A percentile compares a stretch with the other conserved stretches of the same genome.
Evolutionary conservation across 116 monocot genomes (phyloP).

Genomic region (Dioscorea cayenensis): DNA sequence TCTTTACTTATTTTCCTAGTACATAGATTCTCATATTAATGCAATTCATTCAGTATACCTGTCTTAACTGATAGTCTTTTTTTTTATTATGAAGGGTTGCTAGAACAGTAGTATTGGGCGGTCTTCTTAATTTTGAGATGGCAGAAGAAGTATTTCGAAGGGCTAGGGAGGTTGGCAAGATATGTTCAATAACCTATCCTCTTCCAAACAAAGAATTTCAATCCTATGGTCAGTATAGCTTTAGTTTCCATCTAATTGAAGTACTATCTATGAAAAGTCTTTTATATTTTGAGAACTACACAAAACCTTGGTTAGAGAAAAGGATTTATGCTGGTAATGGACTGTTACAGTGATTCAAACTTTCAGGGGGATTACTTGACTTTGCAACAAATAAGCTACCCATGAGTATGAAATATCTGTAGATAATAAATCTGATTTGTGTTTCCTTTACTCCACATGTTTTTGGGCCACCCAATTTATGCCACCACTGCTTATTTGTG

Average conservation of each 20-base stretch:
- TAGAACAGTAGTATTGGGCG: slow-evolving; percentile 84
- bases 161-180: slow-evolving; percentile 65
- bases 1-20: not conserved
- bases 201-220: slow-evolving; percentile 77
- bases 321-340: no score
- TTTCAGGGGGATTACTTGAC: no score
- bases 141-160: slow-evolving; percentile 66
- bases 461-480: not conserved
- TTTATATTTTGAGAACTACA: no score
- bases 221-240: slow-evolving; percentile 56
- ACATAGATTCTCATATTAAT: not conserved
- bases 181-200: slow-evolving; percentile 61
- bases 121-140: slow-evolving; percentile 63
- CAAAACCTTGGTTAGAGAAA: no score
- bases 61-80: not conserved
- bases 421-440: no score
- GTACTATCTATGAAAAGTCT: no score
- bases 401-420: no score
- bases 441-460: no score
- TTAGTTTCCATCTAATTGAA: not conserved
- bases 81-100: slow-evolving; percentile 60
- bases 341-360: no score
- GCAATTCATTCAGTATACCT: not conserved
- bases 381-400: no score
- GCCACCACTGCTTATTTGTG: not conserved